Evolutionary conservation across 805 yeast genomes (phyloP).

Genomic region (Ogataea trehaloabstinens): DNA sequence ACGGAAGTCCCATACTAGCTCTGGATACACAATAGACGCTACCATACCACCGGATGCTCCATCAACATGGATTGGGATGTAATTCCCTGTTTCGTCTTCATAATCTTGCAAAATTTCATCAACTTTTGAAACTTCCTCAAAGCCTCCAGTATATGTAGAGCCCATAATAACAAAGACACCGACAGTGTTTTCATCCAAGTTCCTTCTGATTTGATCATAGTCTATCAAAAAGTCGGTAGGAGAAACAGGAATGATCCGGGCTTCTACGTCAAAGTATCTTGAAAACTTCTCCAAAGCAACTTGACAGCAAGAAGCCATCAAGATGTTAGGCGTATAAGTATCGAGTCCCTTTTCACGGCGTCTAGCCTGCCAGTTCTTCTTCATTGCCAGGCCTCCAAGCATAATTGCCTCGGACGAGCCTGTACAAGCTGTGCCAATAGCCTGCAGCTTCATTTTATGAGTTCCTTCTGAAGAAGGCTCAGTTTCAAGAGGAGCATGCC

Average conservation of each 20-base stretch:
- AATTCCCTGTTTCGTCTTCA: constrained; percentile 62
- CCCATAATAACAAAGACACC: constrained; percentile 88
- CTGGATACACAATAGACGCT: constrained; percentile 80
- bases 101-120: constrained; percentile 64
- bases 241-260: constrained; percentile 68
- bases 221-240: constrained; percentile 66
- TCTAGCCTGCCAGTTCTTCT: constrained; percentile 79
- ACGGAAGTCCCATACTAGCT: constrained; percentile 80
- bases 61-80: constrained; percentile 85
- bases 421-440: constrained; percentile 88
- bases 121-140: constrained; percentile 70
- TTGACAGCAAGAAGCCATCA: constrained; percentile 92
- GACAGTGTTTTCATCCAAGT: constrained; percentile 87
- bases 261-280: constrained; percentile 88
- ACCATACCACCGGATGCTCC: constrained; percentile 91
- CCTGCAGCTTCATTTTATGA: constrained; percentile 16
- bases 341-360: constrained; percentile 60
- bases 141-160: constrained; percentile 90
- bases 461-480: constrained; percentile 18
- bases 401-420: constrained; percentile 94
- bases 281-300: constrained; percentile 95
- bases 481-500: constrained; percentile 61
- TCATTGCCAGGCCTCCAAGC: constrained; percentile 91
- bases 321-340: constrained; percentile 68
- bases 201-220: constrained; percentile 52